Conservation (phyloP, 192 early-diverging fungal genomes). For the Coemansia sp. region DNA sequence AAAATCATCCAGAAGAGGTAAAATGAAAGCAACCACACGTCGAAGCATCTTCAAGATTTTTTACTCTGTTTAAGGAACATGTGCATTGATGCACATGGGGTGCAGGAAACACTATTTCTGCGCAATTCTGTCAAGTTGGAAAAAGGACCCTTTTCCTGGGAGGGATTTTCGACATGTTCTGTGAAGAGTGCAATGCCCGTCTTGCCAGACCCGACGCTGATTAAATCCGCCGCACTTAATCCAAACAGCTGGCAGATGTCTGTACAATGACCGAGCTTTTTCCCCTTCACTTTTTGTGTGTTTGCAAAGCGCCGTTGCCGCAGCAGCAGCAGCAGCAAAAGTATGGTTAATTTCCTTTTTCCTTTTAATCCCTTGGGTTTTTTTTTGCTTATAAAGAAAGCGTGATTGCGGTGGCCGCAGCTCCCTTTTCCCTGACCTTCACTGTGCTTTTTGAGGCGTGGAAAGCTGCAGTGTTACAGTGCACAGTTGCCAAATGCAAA, state of each 20-base stretch:
- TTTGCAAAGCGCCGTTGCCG: background rate
- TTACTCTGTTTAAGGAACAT: background rate
- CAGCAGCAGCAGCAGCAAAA: background rate
- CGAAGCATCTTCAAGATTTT: background rate
- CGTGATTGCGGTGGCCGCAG: slow-evolving; percentile 1
- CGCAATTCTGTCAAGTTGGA: background rate
- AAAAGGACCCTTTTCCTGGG: background rate
- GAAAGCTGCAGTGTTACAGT: background rate
- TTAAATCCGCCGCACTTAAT: too few relatives aligned
- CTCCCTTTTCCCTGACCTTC: background rate
- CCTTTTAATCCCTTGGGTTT: background rate
- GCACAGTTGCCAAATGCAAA: background rate
- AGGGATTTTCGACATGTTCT: background rate
- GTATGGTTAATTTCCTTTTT: background rate
- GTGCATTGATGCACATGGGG: background rate
- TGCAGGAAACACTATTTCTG: background rate
- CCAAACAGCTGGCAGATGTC: too few relatives aligned
- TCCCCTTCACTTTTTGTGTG: too few relatives aligned
- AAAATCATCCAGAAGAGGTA: too few relatives aligned
- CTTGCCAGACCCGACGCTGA: too few relatives aligned
- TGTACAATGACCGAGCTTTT: too few relatives aligned
- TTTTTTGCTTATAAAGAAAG: background rate
- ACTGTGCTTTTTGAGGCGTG: background rate
- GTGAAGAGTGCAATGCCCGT: too few relatives aligned
- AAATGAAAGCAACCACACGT: too few relatives aligned